Evolutionary conservation across 768 basidiomycete species (phyloP).

Genomic region (Hericium rajendrae): DNA sequence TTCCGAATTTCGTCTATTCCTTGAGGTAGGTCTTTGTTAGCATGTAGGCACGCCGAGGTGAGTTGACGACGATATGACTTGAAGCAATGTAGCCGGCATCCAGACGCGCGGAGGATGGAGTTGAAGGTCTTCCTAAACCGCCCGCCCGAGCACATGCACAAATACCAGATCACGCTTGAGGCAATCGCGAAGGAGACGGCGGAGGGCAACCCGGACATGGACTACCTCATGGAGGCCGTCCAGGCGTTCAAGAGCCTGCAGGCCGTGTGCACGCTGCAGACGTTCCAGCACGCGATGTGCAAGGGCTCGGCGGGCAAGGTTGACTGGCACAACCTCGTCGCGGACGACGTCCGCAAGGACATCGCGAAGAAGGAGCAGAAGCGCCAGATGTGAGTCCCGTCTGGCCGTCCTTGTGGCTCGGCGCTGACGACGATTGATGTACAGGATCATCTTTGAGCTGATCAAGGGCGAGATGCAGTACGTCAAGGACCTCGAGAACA

Average conservation of each 20-base stretch:
- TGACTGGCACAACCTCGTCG: slow-evolving; percentile 87
- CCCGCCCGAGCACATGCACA: slow-evolving; percentile 73
- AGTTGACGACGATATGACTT: slow-evolving; percentile 8
- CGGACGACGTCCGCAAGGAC: slow-evolving; percentile 48
- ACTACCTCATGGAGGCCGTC: slow-evolving; percentile 77
- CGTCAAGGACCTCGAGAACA: slow-evolving; percentile 83
- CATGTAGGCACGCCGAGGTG: neutral
- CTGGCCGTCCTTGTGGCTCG: neutral
- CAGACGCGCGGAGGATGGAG: slow-evolving; percentile 52
- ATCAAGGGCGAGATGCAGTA: slow-evolving; percentile 96
- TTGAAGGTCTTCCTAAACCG: slow-evolving; percentile 73
- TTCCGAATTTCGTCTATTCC: slow-evolving; percentile 69
- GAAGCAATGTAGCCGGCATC: slow-evolving; percentile 41
- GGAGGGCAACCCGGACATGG: slow-evolving; percentile 70
- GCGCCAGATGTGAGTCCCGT: slow-evolving; percentile 63
- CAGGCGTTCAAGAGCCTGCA: slow-evolving; percentile 78
- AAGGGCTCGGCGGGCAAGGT: slow-evolving; percentile 70
- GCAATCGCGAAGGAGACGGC: slow-evolving; percentile 80
- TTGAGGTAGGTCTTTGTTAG: slow-evolving; percentile 49
- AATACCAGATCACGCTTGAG: slow-evolving; percentile 77
- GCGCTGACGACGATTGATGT: neutral
- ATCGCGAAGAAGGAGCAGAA: slow-evolving; percentile 71
- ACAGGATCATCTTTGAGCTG: slow-evolving; percentile 84
- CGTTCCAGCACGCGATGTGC: slow-evolving; percentile 87
- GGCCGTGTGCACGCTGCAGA: slow-evolving; percentile 69